Evolutionary conservation across 345 rosid genomes (phyloP).

Genomic region (Microcos paniculata): DNA sequence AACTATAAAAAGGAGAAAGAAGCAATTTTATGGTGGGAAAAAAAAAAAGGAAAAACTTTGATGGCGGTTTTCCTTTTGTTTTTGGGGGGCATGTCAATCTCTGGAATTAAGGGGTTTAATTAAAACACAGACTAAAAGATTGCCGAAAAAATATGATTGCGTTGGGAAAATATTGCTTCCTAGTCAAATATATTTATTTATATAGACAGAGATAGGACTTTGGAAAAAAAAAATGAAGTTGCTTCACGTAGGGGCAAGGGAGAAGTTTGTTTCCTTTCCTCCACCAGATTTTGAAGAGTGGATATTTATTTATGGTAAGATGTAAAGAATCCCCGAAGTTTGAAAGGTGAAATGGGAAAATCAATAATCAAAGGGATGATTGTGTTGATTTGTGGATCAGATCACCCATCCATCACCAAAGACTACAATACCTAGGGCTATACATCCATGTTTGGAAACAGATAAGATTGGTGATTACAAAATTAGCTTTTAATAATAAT

Average conservation of each 20-base stretch:
- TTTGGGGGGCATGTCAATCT: too few relatives aligned
- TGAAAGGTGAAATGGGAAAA: background rate
- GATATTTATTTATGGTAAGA: background rate
- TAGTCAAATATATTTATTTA: too few relatives aligned
- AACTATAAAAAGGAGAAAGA: too few relatives aligned
- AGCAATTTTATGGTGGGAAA: background rate
- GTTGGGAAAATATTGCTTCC: background rate
- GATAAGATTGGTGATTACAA: conserved; percentile 9
- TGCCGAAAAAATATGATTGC: background rate
- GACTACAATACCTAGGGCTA: background rate
- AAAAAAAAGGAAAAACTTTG: too few relatives aligned
- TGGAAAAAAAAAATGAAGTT: too few relatives aligned
- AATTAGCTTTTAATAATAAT: background rate
- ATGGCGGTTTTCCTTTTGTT: too few relatives aligned
- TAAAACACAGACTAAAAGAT: too few relatives aligned
- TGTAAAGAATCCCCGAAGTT: background rate
- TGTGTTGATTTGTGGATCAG: background rate
- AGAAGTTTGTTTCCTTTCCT: background rate
- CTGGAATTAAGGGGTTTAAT: too few relatives aligned
- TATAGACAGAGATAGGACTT: too few relatives aligned
- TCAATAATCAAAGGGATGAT: background rate
- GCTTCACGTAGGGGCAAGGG: conserved; percentile 25
- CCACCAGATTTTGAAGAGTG: background rate
- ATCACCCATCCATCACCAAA: too few relatives aligned
- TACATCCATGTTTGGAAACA: background rate